These are phyloP conservation scores for Blechomonas ayalai DNA, from an alignment of 208 protist species.

Conservation along the genomic window DNA sequence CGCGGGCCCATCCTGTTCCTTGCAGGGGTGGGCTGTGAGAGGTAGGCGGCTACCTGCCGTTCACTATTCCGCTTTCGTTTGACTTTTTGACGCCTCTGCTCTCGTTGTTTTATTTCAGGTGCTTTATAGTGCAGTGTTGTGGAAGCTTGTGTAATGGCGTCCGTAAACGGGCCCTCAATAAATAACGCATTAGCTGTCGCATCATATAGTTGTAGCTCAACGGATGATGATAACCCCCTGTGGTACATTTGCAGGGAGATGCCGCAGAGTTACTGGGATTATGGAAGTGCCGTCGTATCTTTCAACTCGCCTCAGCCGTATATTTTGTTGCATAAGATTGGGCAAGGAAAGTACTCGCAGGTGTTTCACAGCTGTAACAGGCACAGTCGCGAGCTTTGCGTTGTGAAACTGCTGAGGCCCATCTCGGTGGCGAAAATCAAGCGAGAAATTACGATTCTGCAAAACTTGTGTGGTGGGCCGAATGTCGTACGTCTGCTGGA, in stretches of 20 bases:
- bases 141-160: no score
- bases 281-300: slow-evolving; percentile 80
- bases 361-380: slow-evolving; percentile 97
- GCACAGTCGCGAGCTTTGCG: slow-evolving; percentile 85
- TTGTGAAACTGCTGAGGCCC: slow-evolving; percentile 99
- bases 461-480: slow-evolving; percentile 96
- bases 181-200: no score
- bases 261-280: slow-evolving; percentile 91
- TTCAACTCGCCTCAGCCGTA: slow-evolving; percentile 92
- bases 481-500: slow-evolving; percentile 99
- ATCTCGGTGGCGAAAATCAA: slow-evolving; percentile 99
- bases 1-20: no score
- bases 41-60: no score
- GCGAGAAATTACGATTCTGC: slow-evolving; percentile 98
- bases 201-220: no score
- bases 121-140: no score
- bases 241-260: slow-evolving; percentile 67
- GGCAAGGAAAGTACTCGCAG: slow-evolving; percentile 98
- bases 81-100: no score
- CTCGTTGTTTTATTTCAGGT: no score
- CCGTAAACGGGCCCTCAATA: no score
- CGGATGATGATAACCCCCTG: slow-evolving; percentile 54
- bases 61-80: no score
- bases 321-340: slow-evolving; percentile 94
- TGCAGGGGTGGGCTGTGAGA: no score